These are phyloP conservation scores for Yamadazyma sp. DNA, from an alignment of 1,139 yeast genomes.

Conservation along the genomic window DNA sequence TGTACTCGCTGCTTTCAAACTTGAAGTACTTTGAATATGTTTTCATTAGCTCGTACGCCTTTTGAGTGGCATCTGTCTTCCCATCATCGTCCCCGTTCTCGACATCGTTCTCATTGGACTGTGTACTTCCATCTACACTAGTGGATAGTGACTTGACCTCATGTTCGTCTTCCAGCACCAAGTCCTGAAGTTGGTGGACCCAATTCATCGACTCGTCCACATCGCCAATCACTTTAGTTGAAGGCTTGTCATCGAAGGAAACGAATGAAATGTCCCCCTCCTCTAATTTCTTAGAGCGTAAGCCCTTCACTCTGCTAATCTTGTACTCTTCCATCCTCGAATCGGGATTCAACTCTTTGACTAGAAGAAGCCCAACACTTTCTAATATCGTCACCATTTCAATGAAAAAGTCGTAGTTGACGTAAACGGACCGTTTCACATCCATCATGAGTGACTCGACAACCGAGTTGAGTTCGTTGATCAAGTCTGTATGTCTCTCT, in stretches of 20 bases:
- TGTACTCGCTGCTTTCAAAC: constrained; percentile 19
- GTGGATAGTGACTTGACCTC: constrained; percentile 18
- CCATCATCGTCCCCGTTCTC: constrained; percentile 12
- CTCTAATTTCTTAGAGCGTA: constrained; percentile 43
- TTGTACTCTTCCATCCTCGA: constrained; percentile 31
- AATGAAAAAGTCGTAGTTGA: constrained; percentile 29
- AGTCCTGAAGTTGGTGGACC: constrained; percentile 25
- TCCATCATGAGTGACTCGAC: constrained; percentile 21
- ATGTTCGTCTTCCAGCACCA: constrained; percentile 8
- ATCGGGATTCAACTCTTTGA: constrained; percentile 33
- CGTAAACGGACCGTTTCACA: constrained; percentile 21
- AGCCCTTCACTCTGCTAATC: constrained; percentile 70
- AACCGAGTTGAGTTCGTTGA: constrained; percentile 27
- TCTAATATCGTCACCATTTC: constrained; percentile 66
- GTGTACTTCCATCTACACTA: constrained; percentile 10
- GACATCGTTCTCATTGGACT: constrained; percentile 11
- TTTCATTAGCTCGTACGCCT: constrained; percentile 16
- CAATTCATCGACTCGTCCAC: constrained; percentile 28
- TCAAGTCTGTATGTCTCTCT: constrained; percentile 28
- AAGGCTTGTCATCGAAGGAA: constrained; percentile 20
- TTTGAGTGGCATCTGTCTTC: constrained; percentile 1
- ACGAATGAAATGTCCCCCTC: constrained; percentile 22
- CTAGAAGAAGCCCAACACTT: constrained; percentile 71
- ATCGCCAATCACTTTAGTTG: constrained; percentile 31
- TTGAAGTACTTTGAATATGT: constrained; percentile 21